These are phyloP conservation scores for Boletus mariae DNA, from an alignment of 1,284 basidiomycete species.

Conservation along the genomic window DNA sequence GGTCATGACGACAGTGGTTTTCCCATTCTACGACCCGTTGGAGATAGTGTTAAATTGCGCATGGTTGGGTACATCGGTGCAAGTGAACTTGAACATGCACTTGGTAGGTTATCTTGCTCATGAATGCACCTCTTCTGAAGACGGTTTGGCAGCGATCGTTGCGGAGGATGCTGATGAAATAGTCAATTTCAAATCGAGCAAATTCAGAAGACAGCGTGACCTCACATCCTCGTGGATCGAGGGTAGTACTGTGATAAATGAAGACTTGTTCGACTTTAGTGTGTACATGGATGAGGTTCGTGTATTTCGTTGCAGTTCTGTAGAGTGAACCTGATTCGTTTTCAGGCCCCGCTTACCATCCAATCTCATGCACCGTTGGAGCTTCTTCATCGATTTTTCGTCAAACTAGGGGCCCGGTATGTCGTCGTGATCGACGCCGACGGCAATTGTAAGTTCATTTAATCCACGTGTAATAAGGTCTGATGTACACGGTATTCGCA, in stretches of 20 bases:
- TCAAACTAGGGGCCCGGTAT: constrained; percentile 88
- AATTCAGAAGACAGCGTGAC: constrained; percentile 39
- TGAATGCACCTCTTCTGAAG: constrained; percentile 1
- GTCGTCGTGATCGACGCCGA: constrained; percentile 81
- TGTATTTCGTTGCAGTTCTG: constrained; percentile 2
- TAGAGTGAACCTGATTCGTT: constrained; percentile 1
- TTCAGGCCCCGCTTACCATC: constrained; percentile 80
- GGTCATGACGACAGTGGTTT: constrained; percentile 86
- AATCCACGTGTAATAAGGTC: neutral
- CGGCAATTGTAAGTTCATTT: constrained; percentile 66
- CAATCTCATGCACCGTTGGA: constrained; percentile 83
- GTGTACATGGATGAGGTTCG: constrained; percentile 86
- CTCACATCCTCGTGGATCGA: constrained; percentile 57
- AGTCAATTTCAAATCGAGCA: constrained; percentile 60
- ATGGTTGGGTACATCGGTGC: constrained; percentile 92
- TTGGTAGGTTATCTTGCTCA: constrained; percentile 54
- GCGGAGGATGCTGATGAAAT: constrained; percentile 68
- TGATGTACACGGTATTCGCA: constrained; percentile 29
- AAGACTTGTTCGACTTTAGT: constrained; percentile 80
- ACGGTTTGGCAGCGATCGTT: constrained; percentile 54
- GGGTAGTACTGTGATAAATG: constrained; percentile 22
- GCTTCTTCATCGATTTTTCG: constrained; percentile 87
- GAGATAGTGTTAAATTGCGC: constrained; percentile 48
- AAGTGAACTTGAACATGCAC: constrained; percentile 89
- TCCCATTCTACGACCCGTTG: constrained; percentile 65